Conservation (phyloP, 2,329 filamentous ascomycete genomes). For the Cladophialophora immunda region DNA sequence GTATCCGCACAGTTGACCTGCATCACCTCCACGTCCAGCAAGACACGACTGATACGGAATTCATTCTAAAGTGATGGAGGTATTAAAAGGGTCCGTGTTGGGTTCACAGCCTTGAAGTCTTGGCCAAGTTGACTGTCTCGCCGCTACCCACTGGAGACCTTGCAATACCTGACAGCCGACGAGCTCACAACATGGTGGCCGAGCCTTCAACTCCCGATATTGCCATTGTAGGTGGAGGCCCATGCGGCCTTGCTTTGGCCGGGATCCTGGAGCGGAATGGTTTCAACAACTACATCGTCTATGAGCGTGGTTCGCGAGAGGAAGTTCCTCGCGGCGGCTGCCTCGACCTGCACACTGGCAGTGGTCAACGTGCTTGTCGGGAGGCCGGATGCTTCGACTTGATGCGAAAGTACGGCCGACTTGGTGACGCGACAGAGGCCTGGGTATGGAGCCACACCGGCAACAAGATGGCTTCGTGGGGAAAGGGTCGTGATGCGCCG, state of each 20-base stretch:
- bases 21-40: no score
- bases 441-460: constrained; percentile 10
- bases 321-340: constrained; percentile 32
- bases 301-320: constrained; percentile 43
- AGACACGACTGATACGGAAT: no score
- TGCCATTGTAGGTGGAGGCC: constrained; percentile 47
- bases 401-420: constrained; percentile 33
- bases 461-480: constrained; percentile 15
- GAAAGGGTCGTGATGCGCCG: constrained; percentile 43
- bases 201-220: constrained; percentile 35
- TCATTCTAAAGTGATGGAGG: no score
- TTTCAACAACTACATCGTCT: constrained; percentile 40
- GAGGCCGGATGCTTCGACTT: constrained; percentile 39
- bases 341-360: constrained; percentile 38
- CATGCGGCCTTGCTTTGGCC: constrained; percentile 47
- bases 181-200: neutral
- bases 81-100: no score
- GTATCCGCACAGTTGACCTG: no score
- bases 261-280: constrained; percentile 43
- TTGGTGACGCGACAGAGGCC: constrained; percentile 16
- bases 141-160: no score
- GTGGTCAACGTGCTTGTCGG: constrained; percentile 39
- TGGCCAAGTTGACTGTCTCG: no score
- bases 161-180: no score
- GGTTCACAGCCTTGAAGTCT: no score